Percentiles rank a stretch among this genome's conserved stretches.
Evolutionary conservation across 2,329 filamentous ascomycete species (phyloP).

Genomic region (Ophiognomonia clavigignenti-juglandacearum): DNA sequence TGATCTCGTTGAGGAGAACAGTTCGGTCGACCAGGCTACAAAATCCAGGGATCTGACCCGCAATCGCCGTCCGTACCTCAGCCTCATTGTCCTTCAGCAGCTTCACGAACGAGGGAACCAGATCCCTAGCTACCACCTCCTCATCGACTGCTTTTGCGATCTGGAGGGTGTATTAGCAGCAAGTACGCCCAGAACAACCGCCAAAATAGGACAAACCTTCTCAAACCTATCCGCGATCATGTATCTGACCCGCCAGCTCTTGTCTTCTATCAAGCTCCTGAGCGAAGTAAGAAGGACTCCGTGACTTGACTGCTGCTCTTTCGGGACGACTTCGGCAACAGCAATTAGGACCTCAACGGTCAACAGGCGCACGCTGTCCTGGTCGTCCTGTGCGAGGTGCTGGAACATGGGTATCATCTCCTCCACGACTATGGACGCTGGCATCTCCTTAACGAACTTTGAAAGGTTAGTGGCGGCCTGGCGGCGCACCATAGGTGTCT

Average conservation of each 20-base stretch:
- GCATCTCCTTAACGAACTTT: conserved; percentile 98
- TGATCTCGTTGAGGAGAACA: conserved; percentile 89
- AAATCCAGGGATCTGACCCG: conserved; percentile 96
- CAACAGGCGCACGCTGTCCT: conserved; percentile 92
- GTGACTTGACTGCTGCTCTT: conserved; percentile 96
- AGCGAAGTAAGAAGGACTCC: conserved; percentile 87
- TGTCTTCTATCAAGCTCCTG: conserved; percentile 93
- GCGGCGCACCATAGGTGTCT: conserved; percentile 97
- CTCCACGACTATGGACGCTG: conserved; percentile 82
- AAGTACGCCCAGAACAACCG: not conserved
- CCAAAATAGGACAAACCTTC: conserved; percentile 56
- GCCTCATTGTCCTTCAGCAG: conserved; percentile 96
- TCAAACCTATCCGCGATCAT: conserved; percentile 99
- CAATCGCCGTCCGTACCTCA: conserved; percentile 93
- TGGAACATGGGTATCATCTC: conserved; percentile 99
- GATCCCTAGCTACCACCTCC: conserved; percentile 87
- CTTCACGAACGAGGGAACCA: conserved; percentile 96
- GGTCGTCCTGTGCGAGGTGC: conserved; percentile 91
- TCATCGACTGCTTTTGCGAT: conserved; percentile 98
- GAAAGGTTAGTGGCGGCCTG: conserved; percentile 94
- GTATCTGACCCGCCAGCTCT: conserved; percentile 98
- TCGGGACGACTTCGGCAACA: conserved; percentile 94
- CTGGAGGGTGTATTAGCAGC: conserved; percentile 38
- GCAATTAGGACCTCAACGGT: conserved; percentile 96
- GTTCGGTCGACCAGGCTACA: conserved; percentile 83